These are phyloP conservation scores for Moringa oleifera DNA, from an alignment of 345 rosid species.

Conservation along the genomic window DNA sequence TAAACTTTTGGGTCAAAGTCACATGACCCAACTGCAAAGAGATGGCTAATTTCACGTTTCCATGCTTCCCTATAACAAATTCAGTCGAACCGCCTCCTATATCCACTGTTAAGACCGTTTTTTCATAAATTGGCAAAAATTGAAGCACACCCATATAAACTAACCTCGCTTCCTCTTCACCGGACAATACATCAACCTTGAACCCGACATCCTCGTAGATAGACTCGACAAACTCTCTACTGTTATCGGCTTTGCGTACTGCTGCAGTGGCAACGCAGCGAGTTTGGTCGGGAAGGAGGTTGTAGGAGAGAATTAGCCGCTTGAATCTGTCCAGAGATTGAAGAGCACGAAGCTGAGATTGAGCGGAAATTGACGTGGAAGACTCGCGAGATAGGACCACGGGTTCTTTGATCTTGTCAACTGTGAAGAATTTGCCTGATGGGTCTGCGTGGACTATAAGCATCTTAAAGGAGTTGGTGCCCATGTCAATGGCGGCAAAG, in stretches of 20 bases:
- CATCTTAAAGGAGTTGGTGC: conserved; percentile 66
- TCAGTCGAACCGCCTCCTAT: conserved; percentile 82
- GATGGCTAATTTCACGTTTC: conserved; percentile 37
- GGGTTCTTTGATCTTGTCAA: conserved; percentile 41
- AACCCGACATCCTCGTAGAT: conserved; percentile 34
- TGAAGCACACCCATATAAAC: conserved; percentile 61
- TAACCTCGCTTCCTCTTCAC: conserved; percentile 60
- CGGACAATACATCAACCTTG: conserved; percentile 39
- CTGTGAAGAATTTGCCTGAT: conserved; percentile 41
- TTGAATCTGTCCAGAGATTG: conserved; percentile 36
- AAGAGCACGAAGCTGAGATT: conserved; percentile 38
- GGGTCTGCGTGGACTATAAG: conserved; percentile 49
- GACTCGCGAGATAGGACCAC: conserved; percentile 48
- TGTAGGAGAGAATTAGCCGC: conserved; percentile 30
- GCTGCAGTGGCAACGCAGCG: conserved; percentile 72
- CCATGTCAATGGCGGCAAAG: conserved; percentile 68
- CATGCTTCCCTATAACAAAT: conserved; percentile 47
- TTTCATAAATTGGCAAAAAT: conserved; percentile 48
- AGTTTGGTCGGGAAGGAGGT: conserved; percentile 21
- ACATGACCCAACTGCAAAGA: conserved; percentile 68
- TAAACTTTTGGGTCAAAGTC: conserved; percentile 43
- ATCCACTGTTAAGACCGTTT: conserved; percentile 45
- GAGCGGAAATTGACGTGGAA: conserved; percentile 33
- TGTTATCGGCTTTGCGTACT: conserved; percentile 45
- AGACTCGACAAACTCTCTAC: conserved; percentile 26